Evolutionary conservation across 257 asterid species (phyloP).

Genomic region (Solanum pimpinellifolium): DNA sequence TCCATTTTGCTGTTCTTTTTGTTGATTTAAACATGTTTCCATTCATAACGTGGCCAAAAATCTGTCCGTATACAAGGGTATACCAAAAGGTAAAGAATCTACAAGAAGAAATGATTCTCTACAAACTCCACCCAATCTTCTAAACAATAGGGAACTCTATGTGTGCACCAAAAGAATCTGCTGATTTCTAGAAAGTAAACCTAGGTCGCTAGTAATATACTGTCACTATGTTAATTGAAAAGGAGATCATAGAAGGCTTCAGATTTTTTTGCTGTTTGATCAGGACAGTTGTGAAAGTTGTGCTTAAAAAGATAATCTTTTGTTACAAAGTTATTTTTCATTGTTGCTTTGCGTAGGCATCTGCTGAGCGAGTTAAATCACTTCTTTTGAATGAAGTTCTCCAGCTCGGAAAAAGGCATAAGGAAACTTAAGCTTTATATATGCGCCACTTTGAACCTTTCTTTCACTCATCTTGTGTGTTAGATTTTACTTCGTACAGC

Average conservation of each 20-base stretch:
- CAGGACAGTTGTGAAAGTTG: not conserved
- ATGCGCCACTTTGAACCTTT: not conserved
- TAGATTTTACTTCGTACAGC: not conserved
- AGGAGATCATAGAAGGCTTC: not conserved
- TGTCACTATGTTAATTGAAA: not conserved
- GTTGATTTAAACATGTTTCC: not conserved
- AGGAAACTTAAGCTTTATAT: not conserved
- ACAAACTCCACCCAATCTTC: not conserved
- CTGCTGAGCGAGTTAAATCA: not conserved
- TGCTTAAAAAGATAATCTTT: not conserved
- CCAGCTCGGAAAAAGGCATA: not conserved
- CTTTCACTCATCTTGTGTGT: not conserved
- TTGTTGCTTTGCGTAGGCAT: not conserved
- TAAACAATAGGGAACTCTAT: not conserved
- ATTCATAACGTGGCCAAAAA: not conserved
- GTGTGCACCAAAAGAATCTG: not conserved
- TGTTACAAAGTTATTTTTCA: not conserved
- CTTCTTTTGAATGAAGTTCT: not conserved
- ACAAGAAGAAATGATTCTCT: not conserved
- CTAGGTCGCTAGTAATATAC: not conserved
- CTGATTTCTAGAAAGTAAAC: not conserved
- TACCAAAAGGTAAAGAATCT: not conserved
- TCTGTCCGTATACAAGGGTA: not conserved
- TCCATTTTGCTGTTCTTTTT: not conserved
- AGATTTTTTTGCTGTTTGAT: not conserved